These are phyloP conservation scores for Tetradesmus obliquus DNA, from an alignment of 139 green algal genomes.

Conservation along the genomic window DNA sequence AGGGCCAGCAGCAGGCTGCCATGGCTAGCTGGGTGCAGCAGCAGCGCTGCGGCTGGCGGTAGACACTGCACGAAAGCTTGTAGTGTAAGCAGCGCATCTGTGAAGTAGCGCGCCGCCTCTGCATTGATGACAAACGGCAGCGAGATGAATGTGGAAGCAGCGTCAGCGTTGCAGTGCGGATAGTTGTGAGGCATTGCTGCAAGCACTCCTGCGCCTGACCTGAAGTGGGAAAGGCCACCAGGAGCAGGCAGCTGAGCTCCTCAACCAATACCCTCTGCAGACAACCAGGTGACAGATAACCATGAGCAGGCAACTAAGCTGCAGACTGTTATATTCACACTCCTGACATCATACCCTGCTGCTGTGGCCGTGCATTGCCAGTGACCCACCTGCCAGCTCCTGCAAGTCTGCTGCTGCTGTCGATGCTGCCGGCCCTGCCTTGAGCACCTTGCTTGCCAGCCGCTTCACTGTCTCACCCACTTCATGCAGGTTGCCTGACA, in stretches of 20 bases:
- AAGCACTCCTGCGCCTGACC: no score
- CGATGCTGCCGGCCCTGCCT: neutral
- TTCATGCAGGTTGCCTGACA: constrained; percentile 34
- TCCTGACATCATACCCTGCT: no score
- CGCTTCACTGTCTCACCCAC: constrained; percentile 4
- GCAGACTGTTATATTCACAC: no score
- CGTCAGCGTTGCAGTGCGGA: no score
- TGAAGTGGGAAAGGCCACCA: no score
- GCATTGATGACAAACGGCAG: neutral
- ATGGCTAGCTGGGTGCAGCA: constrained; percentile 50
- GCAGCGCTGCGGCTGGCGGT: constrained; percentile 54
- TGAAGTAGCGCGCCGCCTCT: constrained; percentile 78
- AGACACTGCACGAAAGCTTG: constrained; percentile 64
- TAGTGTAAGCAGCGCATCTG: constrained; percentile 74
- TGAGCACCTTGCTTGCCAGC: constrained; percentile 25
- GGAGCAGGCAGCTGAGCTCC: no score
- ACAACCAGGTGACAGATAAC: no score
- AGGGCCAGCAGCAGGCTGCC: constrained; percentile 50
- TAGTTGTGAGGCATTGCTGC: no score
- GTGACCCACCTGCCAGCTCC: constrained; percentile 49
- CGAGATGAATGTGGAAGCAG: neutral
- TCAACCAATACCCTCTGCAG: no score
- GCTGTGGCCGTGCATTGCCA: neutral
- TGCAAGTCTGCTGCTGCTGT: constrained; percentile 16
- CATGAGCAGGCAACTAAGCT: no score